These are phyloP conservation scores for Neurospora tetrasperma DNA, from an alignment of 495 filamentous ascomycete genomes.

Conservation along the genomic window DNA sequence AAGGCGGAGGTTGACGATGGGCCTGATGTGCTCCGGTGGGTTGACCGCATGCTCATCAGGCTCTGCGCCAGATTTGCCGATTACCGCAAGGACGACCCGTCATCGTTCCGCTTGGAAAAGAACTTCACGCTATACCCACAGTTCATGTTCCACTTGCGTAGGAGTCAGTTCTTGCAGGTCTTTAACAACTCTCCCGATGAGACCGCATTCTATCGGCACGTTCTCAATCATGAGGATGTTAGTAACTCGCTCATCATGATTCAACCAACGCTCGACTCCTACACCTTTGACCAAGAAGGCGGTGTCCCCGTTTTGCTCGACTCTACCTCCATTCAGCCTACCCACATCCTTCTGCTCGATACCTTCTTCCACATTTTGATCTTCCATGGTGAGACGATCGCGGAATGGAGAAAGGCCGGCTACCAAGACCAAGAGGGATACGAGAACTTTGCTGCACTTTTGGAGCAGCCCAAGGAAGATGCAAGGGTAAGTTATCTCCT, in stretches of 20 bases:
- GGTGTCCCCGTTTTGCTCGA: constrained; percentile 86
- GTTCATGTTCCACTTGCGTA: constrained; percentile 98
- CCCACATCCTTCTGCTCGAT: constrained; percentile 89
- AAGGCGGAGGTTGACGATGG: constrained; percentile 99
- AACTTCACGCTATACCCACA: constrained; percentile 99
- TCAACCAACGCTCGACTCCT: constrained; percentile 94
- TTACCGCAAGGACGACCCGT: constrained; percentile 96
- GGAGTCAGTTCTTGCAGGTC: constrained; percentile 96
- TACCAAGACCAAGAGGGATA: constrained; percentile 99
- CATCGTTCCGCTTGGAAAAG: constrained; percentile 96
- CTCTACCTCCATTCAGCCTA: constrained; percentile 89
- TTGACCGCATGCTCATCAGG: constrained; percentile 96
- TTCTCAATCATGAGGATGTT: constrained; percentile 95
- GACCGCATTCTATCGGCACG: constrained; percentile 96
- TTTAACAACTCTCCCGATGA: constrained; percentile 99
- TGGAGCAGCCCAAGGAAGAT: constrained; percentile 96
- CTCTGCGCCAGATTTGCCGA: constrained; percentile 96
- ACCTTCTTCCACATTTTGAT: constrained; percentile 99
- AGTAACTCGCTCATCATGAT: constrained; percentile 98
- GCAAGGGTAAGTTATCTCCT: constrained; percentile 56
- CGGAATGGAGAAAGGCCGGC: constrained; percentile 95
- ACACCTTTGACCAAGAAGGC: constrained; percentile 90
- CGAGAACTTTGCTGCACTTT: constrained; percentile 81
- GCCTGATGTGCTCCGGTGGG: constrained; percentile 97
- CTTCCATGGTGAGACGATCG: constrained; percentile 96